Evolutionary conservation across 2,329 filamentous ascomycete species (phyloP).

Genomic region (Aspergillus pseudotamarii): DNA sequence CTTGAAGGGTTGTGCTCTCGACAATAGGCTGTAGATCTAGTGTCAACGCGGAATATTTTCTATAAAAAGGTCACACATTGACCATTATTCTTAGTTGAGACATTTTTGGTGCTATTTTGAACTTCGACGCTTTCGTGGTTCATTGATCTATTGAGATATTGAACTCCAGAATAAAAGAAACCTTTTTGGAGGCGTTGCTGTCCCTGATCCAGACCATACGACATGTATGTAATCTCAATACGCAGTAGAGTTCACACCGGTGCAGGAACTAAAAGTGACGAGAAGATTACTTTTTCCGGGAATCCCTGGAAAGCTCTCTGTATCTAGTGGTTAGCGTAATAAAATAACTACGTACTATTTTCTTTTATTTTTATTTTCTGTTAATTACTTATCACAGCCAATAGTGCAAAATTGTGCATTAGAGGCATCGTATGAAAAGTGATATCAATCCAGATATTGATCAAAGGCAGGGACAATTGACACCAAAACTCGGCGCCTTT

Average conservation of each 20-base stretch:
- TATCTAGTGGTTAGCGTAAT: not conserved
- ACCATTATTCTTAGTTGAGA: not conserved
- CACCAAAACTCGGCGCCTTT: not conserved
- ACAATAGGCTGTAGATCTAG: constrained; percentile 4
- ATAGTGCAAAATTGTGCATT: not conserved
- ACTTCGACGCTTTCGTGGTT: not conserved
- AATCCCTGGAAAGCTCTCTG: constrained; percentile 14
- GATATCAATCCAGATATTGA: not conserved
- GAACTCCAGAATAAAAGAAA: not conserved
- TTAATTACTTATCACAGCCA: not conserved
- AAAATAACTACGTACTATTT: not conserved
- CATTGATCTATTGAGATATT: not conserved
- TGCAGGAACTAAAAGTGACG: constrained; percentile 15
- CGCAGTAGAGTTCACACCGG: constrained; percentile 15
- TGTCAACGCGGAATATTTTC: not conserved
- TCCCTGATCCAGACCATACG: constrained; percentile 3
- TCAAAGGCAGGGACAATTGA: not conserved
- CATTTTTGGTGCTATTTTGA: not conserved
- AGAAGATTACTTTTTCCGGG: constrained; percentile 7
- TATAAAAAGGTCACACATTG: not conserved
- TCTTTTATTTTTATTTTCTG: not conserved
- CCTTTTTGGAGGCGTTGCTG: not conserved
- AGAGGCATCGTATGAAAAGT: not conserved
- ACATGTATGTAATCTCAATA: constrained; percentile 12
- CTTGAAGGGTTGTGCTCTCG: not conserved